phyloP scores from a whole-genome alignment of 129 eudicot species.

The Smallanthus sonchifolius region DNA sequence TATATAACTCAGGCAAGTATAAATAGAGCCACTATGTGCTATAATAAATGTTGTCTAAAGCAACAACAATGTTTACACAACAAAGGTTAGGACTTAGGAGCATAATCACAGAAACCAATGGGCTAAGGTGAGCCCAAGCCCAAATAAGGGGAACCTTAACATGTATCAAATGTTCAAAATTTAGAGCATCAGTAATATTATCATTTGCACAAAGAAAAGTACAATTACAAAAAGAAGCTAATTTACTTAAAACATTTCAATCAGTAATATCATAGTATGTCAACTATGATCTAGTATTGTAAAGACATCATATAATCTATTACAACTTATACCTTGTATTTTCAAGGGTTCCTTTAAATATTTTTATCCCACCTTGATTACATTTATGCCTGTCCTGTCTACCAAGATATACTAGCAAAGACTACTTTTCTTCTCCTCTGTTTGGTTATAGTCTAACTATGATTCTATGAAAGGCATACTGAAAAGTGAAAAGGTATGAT shows the following conservation, averaged over 20 bases:
- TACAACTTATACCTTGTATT: too few relatives aligned
- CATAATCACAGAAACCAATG: background rate
- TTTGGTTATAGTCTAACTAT: slow-evolving; percentile 3
- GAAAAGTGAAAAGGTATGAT: background rate
- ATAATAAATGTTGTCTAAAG: background rate
- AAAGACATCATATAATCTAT: background rate
- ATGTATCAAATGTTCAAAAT: background rate
- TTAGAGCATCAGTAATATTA: background rate
- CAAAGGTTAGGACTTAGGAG: background rate
- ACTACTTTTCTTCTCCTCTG: slow-evolving; percentile 1
- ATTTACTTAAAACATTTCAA: background rate
- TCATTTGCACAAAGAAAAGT: background rate
- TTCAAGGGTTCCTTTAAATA: background rate
- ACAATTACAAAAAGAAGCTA: background rate
- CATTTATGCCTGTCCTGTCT: background rate
- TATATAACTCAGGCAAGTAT: background rate
- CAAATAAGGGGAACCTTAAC: background rate
- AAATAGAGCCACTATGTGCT: background rate
- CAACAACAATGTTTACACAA: background rate
- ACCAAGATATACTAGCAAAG: slow-evolving; percentile 4
- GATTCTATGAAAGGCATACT: background rate
- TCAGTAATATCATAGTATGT: background rate
- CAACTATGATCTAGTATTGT: background rate
- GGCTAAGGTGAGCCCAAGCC: background rate
- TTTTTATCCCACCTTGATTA: background rate